These are phyloP conservation scores for Neurospora pannonica DNA, from an alignment of 495 filamentous ascomycete species.

Conservation along the genomic window DNA sequence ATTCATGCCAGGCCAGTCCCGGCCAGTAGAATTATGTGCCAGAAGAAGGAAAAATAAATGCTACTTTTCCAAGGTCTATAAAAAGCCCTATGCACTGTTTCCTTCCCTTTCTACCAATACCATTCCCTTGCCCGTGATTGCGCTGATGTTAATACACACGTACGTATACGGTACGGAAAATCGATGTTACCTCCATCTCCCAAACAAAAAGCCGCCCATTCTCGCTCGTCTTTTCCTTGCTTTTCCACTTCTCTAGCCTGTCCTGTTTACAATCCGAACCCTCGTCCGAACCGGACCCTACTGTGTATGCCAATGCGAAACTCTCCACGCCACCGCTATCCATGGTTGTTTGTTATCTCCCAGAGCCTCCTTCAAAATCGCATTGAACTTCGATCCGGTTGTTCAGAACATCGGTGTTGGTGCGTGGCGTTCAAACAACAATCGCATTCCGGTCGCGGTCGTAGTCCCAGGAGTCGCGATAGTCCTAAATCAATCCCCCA, in stretches of 20 bases:
- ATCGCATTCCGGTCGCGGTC: no score
- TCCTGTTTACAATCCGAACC: not conserved
- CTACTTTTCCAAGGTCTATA: not conserved
- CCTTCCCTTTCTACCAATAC: not conserved
- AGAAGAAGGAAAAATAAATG: not conserved
- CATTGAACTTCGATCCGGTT: not conserved
- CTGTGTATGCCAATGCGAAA: not conserved
- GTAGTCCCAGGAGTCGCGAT: no score
- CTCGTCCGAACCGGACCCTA: not conserved
- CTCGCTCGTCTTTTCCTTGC: not conserved
- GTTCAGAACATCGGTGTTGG: not conserved
- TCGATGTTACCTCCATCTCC: not conserved
- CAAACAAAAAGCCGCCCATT: not conserved
- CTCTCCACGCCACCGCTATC: not conserved
- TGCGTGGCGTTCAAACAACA: not conserved
- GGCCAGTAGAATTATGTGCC: not conserved
- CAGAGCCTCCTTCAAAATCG: not conserved
- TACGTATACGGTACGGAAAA: not conserved
- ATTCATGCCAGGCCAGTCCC: not conserved
- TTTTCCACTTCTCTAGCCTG: not conserved
- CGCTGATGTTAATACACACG: not conserved
- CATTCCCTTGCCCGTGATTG: not conserved
- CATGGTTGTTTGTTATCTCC: not conserved
- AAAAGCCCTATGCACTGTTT: not conserved
- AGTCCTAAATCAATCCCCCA: no score